A percentile compares a stretch with the other conserved stretches of the same genome.
These are phyloP conservation scores for Polytolypa hystricis DNA, from an alignment of 2,329 filamentous ascomycete species.

Conservation along the genomic window DNA sequence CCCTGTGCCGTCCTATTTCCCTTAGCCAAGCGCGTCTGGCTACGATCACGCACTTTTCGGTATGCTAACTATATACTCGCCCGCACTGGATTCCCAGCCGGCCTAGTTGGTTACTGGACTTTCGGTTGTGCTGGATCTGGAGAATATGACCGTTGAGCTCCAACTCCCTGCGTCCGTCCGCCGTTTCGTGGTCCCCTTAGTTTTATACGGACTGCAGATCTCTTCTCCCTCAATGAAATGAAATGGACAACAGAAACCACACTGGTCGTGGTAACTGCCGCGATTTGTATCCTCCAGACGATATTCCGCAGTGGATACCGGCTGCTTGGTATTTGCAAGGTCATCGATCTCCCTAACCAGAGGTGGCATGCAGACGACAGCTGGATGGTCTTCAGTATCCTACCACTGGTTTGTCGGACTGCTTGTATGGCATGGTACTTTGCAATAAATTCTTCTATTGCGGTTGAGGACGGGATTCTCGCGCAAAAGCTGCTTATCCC, in stretches of 20 bases:
- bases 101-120: too few relatives aligned
- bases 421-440: constrained; percentile 10
- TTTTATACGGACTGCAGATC: too few relatives aligned
- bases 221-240: constrained; percentile 8
- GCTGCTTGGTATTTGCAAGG: constrained; percentile 7
- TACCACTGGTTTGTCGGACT: constrained; percentile 8
- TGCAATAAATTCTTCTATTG: constrained; percentile 2
- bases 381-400: constrained; percentile 12
- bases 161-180: too few relatives aligned
- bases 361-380: constrained; percentile 12
- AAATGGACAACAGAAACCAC: constrained; percentile 12
- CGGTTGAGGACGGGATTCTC: constrained; percentile 4
- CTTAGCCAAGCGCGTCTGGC: too few relatives aligned
- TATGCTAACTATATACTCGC: too few relatives aligned
- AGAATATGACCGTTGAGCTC: too few relatives aligned
- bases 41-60: too few relatives aligned
- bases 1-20: too few relatives aligned
- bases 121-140: too few relatives aligned
- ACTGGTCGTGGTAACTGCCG: constrained; percentile 10
- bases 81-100: too few relatives aligned
- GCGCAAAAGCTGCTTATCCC: constrained; percentile 9
- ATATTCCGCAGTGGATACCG: constrained; percentile 10
- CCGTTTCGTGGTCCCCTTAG: too few relatives aligned
- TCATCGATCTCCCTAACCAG: constrained; percentile 8
- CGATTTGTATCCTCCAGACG: constrained; percentile 9